Evolutionary conservation across 176 grass and related monocot species (phyloP).

Genomic region (Hordeum vulgare): MorexV3_pseudomolecules_assembly NC_058519.1:559829561-559830060

Average conservation of each 20-base stretch:
- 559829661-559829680: conserved; percentile 79
- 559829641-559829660: conserved; percentile 94
- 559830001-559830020: conserved; percentile 99
- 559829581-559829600: conserved; percentile 65
- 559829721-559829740: neutral
- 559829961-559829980: conserved; percentile 83
- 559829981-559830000: conserved; percentile 96
- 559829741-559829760: neutral
- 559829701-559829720: neutral
- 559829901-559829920: conserved; percentile 48
- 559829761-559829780: neutral
- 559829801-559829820: neutral
- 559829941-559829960: conserved; percentile 88
- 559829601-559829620: conserved; percentile 80
- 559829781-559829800: neutral
- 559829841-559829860: neutral
- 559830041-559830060: conserved; percentile 71
- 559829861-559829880: neutral
- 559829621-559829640: conserved; percentile 97
- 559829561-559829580: conserved; percentile 91
- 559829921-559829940: conserved; percentile 77
- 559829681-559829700: conserved; percentile 22
- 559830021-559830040: conserved; percentile 95
- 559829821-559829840: neutral
- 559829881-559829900: neutral